Percentiles rank a stretch among this genome's conserved stretches.
phyloP scores from a whole-genome alignment of 257 asterid genomes.

The Nicotiana undulata region DNA sequence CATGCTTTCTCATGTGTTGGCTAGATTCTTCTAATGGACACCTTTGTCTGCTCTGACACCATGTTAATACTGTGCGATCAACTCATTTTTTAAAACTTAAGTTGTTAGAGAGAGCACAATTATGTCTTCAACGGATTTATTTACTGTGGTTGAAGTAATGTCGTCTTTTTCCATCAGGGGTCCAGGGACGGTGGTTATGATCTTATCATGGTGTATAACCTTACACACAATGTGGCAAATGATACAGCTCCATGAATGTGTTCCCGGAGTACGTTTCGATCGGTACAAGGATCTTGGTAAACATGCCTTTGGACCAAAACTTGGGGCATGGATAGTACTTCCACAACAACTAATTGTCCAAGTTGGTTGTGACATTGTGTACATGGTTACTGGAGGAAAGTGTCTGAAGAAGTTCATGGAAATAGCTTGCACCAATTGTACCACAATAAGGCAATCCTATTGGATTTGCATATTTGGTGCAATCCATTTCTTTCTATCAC shows the following conservation, averaged over 20 bases:
- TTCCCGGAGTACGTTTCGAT: slow-evolving; percentile 77
- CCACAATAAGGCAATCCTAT: slow-evolving; percentile 56
- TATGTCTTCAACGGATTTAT: neutral
- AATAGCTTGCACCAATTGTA: slow-evolving; percentile 53
- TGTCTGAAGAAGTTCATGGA: slow-evolving; percentile 72
- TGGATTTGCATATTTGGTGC: slow-evolving; percentile 90
- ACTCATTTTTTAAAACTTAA: neutral
- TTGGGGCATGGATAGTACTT: slow-evolving; percentile 79
- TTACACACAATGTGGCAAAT: slow-evolving; percentile 88
- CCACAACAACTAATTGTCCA: slow-evolving; percentile 89
- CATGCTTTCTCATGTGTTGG: neutral
- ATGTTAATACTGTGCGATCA: neutral
- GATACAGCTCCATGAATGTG: slow-evolving; percentile 80
- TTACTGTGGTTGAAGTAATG: neutral
- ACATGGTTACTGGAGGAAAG: slow-evolving; percentile 89
- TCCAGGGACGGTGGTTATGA: slow-evolving; percentile 67
- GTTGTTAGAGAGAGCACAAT: neutral
- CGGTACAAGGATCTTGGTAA: slow-evolving; percentile 60
- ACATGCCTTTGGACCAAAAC: slow-evolving; percentile 64
- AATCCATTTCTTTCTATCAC: slow-evolving; percentile 78
- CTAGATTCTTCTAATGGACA: neutral
- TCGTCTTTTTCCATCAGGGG: slow-evolving; percentile 42
- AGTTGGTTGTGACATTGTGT: slow-evolving; percentile 83
- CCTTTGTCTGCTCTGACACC: neutral
- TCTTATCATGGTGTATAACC: slow-evolving; percentile 70